A percentile compares a stretch with the other conserved stretches of the same genome.
phyloP scores from a whole-genome alignment of 2,329 filamentous ascomycete species.

The Trichoderma asperellum region DNA sequence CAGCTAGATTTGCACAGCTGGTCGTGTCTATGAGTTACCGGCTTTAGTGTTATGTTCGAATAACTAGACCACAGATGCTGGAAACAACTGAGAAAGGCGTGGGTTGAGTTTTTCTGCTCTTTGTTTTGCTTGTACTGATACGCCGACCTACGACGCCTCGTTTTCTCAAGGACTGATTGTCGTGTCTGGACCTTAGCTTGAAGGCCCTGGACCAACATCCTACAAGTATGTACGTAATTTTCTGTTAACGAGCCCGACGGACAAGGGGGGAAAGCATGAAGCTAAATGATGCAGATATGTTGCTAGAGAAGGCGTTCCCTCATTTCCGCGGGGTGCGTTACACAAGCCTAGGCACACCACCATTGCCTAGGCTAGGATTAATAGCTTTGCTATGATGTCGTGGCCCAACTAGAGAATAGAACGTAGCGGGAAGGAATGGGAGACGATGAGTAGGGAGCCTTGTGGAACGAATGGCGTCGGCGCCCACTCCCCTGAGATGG shows the following conservation, averaged over 20 bases:
- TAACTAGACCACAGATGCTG: not conserved
- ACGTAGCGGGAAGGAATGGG: conserved; percentile 18
- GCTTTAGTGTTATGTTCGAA: not conserved
- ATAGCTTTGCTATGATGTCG: conserved; percentile 17
- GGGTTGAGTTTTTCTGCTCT: not conserved
- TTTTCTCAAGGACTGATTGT: not conserved
- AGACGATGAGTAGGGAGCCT: conserved; percentile 9
- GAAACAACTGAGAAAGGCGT: not conserved
- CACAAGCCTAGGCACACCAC: conserved; percentile 24
- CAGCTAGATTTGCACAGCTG: not conserved
- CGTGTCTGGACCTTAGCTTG: not conserved
- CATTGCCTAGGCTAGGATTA: conserved; percentile 14
- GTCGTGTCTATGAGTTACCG: not conserved
- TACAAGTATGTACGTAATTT: not conserved
- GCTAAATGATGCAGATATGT: conserved; percentile 9
- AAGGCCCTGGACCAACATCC: conserved; percentile 1
- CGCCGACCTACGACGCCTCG: not conserved
- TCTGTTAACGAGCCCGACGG: not conserved
- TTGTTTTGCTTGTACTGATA: not conserved
- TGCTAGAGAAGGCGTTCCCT: conserved; percentile 11
- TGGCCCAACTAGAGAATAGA: conserved; percentile 26
- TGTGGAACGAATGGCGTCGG: conserved; percentile 14
- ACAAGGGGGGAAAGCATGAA: conserved; percentile 6
- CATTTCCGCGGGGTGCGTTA: conserved; percentile 2
- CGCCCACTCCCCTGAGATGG: conserved; percentile 21